Base-by-base conservation (phyloP, 2,329 filamentous ascomycete genomes). In the Ophioceras dolichostomum region DNA sequence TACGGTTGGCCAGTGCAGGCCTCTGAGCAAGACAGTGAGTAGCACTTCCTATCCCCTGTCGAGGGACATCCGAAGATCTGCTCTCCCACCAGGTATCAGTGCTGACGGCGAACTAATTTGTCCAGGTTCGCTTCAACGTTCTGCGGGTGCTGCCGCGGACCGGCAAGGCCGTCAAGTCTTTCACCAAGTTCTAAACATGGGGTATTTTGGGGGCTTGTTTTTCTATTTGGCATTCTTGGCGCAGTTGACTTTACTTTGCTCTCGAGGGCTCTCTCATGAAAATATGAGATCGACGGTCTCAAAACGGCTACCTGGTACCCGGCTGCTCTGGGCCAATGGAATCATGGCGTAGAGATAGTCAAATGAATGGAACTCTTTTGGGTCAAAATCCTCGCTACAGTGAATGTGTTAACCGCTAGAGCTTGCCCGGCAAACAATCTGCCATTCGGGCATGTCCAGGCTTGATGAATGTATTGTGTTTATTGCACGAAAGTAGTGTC, bases 1-100 rank as follows among this genome's bases (percentile, higher is more conserved):
- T 59, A 94, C 89, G 57, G 89, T 98, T 68, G 91, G 91, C 72
- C 91, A 98, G 77, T 98, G 91, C 85, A 78, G 91, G 69, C 91
- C 91, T 61, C 78, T 98, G 60, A 88, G 81, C 84, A 98, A 98
- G 85, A 98, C 91, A 66, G 93, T 16, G 21, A 16, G 33, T 20
- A 20, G 18, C 20, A 13, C n/a, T 26, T 12, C 22, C 39, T 39
- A 20, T 14, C 28, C 10, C 24, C 13, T 34, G 31, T 36, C 20
- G 26, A 27, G 30, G 26, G 4, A 24, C 30, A 7, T 5, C 17
- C 8, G 9, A n/a, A 33, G 16, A 26, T 17, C 28, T 27, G 16
- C 28, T 22, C 4, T 10, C 17, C 24, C 27, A 4, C 14, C 13
- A 14, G 16, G 18, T 13, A 14, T n/a, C n/a, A n/a, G 32, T 18